Conservation (phyloP, 345 rosid genomes). For the Bruguiera gymnorhiza region DNA sequence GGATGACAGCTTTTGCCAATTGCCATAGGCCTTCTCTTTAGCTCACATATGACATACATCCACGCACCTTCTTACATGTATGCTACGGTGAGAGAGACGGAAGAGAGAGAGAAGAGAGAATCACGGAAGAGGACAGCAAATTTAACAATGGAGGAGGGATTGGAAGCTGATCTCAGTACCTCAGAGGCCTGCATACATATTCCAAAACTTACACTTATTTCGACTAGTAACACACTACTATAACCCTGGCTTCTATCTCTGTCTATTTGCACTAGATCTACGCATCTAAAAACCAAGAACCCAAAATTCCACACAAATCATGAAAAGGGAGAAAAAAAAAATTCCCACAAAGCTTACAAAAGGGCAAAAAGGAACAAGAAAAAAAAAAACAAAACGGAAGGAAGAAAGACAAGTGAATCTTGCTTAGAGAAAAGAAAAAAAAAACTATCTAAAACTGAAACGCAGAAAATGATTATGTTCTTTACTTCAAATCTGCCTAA, state of each 20-base stretch:
- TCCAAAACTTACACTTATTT: slow-evolving; percentile 18
- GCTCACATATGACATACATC: slow-evolving; percentile 31
- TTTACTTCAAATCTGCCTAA: slow-evolving; percentile 21
- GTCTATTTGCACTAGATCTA: slow-evolving; percentile 66
- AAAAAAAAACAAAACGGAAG: slow-evolving; percentile 31
- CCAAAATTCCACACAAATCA: slow-evolving; percentile 19
- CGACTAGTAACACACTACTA: slow-evolving; percentile 15
- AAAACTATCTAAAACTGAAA: slow-evolving; percentile 32
- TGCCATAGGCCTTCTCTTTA: slow-evolving; percentile 19
- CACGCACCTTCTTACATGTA: not conserved
- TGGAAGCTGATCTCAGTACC: slow-evolving; percentile 45
- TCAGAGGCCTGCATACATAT: slow-evolving; percentile 15
- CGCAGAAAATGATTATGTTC: slow-evolving; percentile 23
- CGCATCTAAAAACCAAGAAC: slow-evolving; percentile 30
- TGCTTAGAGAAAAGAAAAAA: slow-evolving; percentile 24
- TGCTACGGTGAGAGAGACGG: slow-evolving; percentile 9
- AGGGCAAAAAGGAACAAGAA: slow-evolving; percentile 36
- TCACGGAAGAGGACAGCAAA: slow-evolving; percentile 14
- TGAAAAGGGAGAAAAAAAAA: slow-evolving; percentile 15
- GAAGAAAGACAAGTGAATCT: slow-evolving; percentile 25
- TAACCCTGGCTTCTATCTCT: slow-evolving; percentile 28
- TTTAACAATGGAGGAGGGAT: slow-evolving; percentile 45
- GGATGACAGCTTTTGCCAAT: slow-evolving; percentile 33
- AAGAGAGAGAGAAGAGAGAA: slow-evolving; percentile 20
- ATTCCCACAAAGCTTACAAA: slow-evolving; percentile 18